Conservation (phyloP, 2,329 filamentous ascomycete species). For the Raffaelea arxii region DNA sequence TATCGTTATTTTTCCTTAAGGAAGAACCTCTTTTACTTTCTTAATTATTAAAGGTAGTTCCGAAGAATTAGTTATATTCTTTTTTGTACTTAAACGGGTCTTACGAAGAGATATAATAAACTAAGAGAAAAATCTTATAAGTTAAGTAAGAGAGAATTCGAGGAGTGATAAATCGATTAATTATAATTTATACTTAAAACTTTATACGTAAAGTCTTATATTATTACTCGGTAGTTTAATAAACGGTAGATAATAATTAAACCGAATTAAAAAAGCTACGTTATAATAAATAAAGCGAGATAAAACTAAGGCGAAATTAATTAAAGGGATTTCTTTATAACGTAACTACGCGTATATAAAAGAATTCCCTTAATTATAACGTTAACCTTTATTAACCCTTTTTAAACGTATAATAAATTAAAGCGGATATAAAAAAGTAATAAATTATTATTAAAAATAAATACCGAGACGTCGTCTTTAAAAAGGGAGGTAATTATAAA, state of each 20-base stretch:
- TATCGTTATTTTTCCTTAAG: background rate
- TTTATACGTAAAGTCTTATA: background rate
- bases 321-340: background rate
- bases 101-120: too few relatives aligned
- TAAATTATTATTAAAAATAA: too few relatives aligned
- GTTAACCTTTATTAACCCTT: background rate
- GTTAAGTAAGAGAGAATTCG: background rate
- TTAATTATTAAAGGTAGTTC: too few relatives aligned
- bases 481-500: background rate
- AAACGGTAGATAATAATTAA: background rate
- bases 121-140: background rate
- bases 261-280: background rate
- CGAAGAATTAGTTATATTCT: too few relatives aligned
- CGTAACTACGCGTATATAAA: background rate
- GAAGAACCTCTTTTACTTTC: too few relatives aligned
- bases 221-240: background rate
- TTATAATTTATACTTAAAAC: background rate
- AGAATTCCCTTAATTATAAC: background rate
- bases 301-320: background rate
- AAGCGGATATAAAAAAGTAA: background rate
- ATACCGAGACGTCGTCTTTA: background rate
- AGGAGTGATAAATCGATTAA: background rate
- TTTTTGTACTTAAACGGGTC: too few relatives aligned
- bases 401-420: background rate
- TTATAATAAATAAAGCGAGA: background rate